A percentile compares a stretch with the other conserved stretches of the same genome.
phyloP scores from a whole-genome alignment of 2,329 filamentous ascomycete genomes.

The Fusarium agapanthi region DNA sequence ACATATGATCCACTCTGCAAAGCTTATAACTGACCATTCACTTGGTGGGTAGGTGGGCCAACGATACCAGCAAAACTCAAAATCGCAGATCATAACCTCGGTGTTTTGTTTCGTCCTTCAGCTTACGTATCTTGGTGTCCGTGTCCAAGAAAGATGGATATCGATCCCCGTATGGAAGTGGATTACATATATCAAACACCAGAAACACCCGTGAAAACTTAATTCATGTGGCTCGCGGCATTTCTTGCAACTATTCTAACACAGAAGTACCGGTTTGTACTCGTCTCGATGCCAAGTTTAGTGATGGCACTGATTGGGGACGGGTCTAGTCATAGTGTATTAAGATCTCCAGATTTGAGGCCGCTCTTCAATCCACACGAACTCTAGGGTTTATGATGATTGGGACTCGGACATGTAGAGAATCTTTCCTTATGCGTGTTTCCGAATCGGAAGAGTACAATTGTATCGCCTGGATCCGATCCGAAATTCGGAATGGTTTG shows the following conservation, averaged over 20 bases:
- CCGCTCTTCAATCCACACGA: background rate
- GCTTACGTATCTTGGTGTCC: background rate
- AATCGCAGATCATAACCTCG: background rate
- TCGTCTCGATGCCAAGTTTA: background rate
- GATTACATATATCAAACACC: background rate
- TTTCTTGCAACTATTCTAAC: accelerated
- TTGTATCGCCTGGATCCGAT: background rate
- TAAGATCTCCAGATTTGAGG: accelerated
- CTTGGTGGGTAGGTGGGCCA: background rate
- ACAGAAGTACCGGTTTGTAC: accelerated
- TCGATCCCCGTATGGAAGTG: background rate
- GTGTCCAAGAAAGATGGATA: background rate
- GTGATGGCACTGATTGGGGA: background rate
- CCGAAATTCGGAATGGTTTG: background rate
- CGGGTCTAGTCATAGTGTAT: background rate
- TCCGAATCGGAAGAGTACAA: background rate
- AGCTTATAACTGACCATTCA: accelerated
- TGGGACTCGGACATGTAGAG: background rate
- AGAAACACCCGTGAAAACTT: background rate
- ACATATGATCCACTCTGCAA: background rate
- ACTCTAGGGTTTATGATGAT: accelerated
- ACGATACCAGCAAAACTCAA: background rate
- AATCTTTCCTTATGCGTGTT: accelerated
- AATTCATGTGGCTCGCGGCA: background rate
- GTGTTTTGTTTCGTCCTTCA: background rate